A percentile compares a stretch with the other conserved stretches of the same genome.
These are phyloP conservation scores for Moringa oleifera DNA, from an alignment of 345 rosid genomes.

Conservation along the genomic window DNA sequence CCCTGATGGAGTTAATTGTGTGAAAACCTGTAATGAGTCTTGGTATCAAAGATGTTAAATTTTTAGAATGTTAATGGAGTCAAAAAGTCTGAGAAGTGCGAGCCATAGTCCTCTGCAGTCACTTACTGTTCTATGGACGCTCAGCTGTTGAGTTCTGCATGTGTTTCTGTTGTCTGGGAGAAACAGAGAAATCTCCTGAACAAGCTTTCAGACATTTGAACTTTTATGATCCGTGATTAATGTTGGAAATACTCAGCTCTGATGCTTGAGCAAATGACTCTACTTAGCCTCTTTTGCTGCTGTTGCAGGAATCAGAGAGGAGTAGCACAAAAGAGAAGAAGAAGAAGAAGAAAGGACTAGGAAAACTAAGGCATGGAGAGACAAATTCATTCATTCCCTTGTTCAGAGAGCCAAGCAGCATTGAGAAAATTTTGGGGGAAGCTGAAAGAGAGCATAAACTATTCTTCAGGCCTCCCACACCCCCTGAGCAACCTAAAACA, in stretches of 20 bases:
- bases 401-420: slow-evolving; percentile 83
- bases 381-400: slow-evolving; percentile 75
- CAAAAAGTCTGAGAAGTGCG: too few species aligned
- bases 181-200: too few species aligned
- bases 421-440: slow-evolving; percentile 86
- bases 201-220: background rate
- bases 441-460: slow-evolving; percentile 83
- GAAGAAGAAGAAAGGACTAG: slow-evolving; percentile 68
- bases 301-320: slow-evolving; percentile 49
- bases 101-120: too few species aligned
- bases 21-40: too few species aligned
- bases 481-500: slow-evolving; percentile 42
- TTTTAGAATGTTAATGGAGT: too few species aligned
- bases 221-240: background rate
- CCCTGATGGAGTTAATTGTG: background rate
- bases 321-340: slow-evolving; percentile 58
- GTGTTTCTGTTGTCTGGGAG: too few species aligned
- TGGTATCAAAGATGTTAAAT: too few species aligned
- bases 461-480: slow-evolving; percentile 66
- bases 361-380: slow-evolving; percentile 56
- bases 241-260: background rate
- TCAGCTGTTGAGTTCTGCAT: too few species aligned
- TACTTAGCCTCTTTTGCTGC: slow-evolving; percentile 10
- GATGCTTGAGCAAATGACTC: slow-evolving; percentile 3
- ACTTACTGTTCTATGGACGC: too few species aligned